phyloP scores from a whole-genome alignment of 495 filamentous ascomycete genomes.

The Hypoxylon intermedium region DNA sequence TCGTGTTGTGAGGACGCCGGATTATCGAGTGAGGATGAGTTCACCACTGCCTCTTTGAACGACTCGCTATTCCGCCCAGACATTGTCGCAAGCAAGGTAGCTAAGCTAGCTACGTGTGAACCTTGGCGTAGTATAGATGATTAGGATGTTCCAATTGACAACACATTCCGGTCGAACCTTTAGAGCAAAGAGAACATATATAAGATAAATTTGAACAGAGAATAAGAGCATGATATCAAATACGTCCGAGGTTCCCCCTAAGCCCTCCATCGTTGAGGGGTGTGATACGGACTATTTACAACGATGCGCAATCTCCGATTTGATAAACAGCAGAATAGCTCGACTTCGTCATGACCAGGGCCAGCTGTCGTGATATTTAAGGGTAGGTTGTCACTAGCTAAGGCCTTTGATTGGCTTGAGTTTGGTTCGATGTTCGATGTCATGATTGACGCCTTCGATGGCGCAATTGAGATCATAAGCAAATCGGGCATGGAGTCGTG shows the following conservation, averaged over 20 bases:
- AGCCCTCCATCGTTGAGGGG: neutral
- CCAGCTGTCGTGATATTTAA: conserved; percentile 26
- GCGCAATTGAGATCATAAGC: conserved; percentile 65
- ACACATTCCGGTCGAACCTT: neutral
- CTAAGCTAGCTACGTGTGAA: neutral
- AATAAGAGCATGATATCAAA: neutral
- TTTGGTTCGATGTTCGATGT: conserved; percentile 21
- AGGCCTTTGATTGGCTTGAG: conserved; percentile 21
- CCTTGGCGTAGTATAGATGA: neutral
- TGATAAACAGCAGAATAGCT: conserved; percentile 23
- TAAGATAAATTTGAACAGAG: neutral
- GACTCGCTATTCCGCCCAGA: conserved; percentile 11
- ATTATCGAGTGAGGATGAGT: conserved; percentile 16
- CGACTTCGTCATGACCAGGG: conserved; percentile 34
- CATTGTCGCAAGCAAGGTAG: conserved; percentile 9
- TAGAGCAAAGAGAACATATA: neutral
- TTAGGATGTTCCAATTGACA: neutral
- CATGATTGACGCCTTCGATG: conserved; percentile 65
- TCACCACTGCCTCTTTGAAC: conserved; percentile 22
- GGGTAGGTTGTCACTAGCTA: neutral
- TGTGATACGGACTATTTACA: neutral
- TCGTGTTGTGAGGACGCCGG: conserved; percentile 6
- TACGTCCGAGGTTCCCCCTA: neutral
- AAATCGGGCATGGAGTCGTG: conserved; percentile 7
- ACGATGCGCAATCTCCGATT: conserved; percentile 10